Conservation (phyloP, 352 stramenopile species). For the Phytophthora sp. region DNA sequence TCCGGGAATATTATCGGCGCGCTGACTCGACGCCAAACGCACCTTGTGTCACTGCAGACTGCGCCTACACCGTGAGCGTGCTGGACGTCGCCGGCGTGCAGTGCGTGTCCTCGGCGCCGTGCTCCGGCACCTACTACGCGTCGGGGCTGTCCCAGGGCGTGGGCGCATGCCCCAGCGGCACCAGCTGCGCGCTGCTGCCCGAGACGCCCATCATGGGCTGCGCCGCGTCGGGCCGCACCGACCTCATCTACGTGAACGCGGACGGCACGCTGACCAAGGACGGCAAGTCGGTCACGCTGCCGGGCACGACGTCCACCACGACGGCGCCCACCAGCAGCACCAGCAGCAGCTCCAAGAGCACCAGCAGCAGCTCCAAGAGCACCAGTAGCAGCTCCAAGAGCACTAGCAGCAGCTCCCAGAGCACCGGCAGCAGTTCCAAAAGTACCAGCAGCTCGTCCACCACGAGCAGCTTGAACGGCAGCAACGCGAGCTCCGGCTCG, state of each 20-base stretch:
- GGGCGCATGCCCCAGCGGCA: conserved; percentile 56
- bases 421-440: conserved; percentile 1
- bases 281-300: conserved; percentile 40
- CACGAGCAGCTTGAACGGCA: conserved; percentile 4
- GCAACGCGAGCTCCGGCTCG: conserved; percentile 17
- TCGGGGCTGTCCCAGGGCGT: conserved; percentile 51
- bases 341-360: conserved; percentile 14
- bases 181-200: conserved; percentile 66
- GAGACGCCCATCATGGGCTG: conserved; percentile 75
- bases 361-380: background rate
- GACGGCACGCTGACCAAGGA: conserved; percentile 66
- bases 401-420: conserved; percentile 5
- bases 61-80: conserved; percentile 67
- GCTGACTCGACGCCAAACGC: background rate
- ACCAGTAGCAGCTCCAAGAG: background rate
- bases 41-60: conserved; percentile 36
- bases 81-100: conserved; percentile 60
- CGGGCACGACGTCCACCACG: conserved; percentile 10
- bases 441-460: background rate
- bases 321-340: conserved; percentile 4
- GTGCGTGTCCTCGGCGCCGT: conserved; percentile 59
- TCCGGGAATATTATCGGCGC: background rate
- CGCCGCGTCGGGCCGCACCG: conserved; percentile 45
- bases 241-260: conserved; percentile 75
- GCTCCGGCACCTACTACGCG: conserved; percentile 65